phyloP scores from a whole-genome alignment of 2,329 filamentous ascomycete species.

The Fragosphaeria purpurea region DNA sequence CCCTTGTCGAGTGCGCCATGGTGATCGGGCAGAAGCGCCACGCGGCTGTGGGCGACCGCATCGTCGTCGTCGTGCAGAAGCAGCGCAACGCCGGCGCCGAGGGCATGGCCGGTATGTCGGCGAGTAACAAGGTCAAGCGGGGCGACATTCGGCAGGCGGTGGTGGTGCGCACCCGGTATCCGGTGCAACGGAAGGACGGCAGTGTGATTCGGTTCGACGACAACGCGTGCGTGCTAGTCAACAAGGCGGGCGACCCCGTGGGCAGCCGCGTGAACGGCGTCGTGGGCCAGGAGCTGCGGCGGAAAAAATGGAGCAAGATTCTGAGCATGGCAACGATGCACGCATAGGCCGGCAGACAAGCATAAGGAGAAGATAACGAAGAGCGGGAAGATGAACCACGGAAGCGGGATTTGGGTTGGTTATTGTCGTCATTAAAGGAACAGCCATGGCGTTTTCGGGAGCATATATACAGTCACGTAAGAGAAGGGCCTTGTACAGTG shows the following conservation, averaged over 20 bases:
- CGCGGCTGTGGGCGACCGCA: slow-evolving; percentile 88
- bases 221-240: slow-evolving; percentile 95
- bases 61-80: slow-evolving; percentile 96
- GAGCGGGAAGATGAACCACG: not conserved
- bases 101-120: slow-evolving; percentile 59
- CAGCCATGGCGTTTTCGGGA: not conserved
- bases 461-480: not conserved
- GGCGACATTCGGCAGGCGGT: slow-evolving; percentile 96
- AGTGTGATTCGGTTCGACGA: slow-evolving; percentile 90
- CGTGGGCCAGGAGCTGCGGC: slow-evolving; percentile 78
- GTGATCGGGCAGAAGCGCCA: slow-evolving; percentile 83
- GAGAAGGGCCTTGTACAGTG: no score
- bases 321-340: slow-evolving; percentile 78
- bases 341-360: slow-evolving; percentile 26
- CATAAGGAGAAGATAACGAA: not conserved
- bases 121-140: slow-evolving; percentile 86
- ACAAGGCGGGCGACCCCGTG: slow-evolving; percentile 92
- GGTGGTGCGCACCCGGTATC: slow-evolving; percentile 83
- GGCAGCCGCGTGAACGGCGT: slow-evolving; percentile 87
- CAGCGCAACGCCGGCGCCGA: slow-evolving; percentile 71
- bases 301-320: slow-evolving; percentile 98
- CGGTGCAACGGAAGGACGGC: slow-evolving; percentile 77
- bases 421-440: no score
- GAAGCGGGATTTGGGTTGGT: not conserved
- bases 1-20: slow-evolving; percentile 91